Evolutionary conservation across 768 basidiomycete species (phyloP).

Genomic region (Tremella mesenterica): DNA sequence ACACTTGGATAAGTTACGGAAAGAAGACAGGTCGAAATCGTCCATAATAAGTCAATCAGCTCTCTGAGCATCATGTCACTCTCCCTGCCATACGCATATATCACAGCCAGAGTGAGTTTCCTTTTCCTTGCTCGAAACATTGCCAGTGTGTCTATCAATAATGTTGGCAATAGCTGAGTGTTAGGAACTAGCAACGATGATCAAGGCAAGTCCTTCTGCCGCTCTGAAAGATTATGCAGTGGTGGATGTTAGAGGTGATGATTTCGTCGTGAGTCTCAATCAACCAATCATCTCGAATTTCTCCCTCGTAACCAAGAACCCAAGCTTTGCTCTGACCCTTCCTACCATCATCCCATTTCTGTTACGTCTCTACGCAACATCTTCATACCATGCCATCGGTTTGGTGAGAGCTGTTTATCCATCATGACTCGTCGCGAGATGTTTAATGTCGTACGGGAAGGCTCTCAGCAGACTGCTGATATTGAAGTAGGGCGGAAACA

Average conservation of each 20-base stretch:
- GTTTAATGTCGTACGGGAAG: not conserved
- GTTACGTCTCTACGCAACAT: no score
- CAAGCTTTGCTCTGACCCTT: not conserved
- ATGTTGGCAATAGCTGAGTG: conserved; percentile 5
- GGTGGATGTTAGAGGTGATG: conserved; percentile 40
- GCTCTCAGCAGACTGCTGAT: not conserved
- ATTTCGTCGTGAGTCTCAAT: conserved; percentile 31
- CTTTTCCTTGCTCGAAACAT: no score
- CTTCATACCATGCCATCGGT: no score
- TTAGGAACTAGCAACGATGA: conserved; percentile 37
- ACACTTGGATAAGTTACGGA: no score
- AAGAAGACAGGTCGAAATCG: no score
- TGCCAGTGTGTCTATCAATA: not conserved
- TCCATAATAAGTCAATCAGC: not conserved
- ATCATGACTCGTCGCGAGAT: no score
- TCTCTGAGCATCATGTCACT: conserved; percentile 23
- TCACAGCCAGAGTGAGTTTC: conserved; percentile 31
- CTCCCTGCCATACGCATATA: conserved; percentile 33
- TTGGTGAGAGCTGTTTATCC: no score
- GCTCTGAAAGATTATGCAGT: conserved; percentile 25
- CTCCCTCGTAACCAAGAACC: not conserved
- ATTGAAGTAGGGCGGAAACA: conserved; percentile 37
- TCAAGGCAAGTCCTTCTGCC: conserved; percentile 25
- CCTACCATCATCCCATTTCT: no score
- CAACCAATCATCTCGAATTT: not conserved